phyloP scores from a whole-genome alignment of 306 rosid genomes.

The Crataegus laevigata region DNA sequence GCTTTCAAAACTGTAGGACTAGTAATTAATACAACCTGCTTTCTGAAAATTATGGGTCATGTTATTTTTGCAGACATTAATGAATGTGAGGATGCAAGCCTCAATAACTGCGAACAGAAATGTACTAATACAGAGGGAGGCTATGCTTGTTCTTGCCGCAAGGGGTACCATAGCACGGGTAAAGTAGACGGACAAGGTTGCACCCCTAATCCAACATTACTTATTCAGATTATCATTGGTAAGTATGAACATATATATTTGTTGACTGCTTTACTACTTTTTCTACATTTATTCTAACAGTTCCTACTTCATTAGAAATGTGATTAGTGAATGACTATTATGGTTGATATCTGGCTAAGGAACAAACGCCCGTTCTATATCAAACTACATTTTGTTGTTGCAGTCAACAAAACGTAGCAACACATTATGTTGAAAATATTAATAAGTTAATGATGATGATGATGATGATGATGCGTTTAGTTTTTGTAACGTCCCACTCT shows the following conservation, averaged over 20 bases:
- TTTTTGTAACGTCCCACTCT: too few relatives aligned
- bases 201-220: background rate
- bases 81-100: background rate
- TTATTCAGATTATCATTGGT: background rate
- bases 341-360: too few relatives aligned
- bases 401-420: too few relatives aligned
- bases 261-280: too few relatives aligned
- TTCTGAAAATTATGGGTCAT: background rate
- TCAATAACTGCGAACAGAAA: background rate
- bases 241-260: background rate
- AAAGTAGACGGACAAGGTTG: background rate
- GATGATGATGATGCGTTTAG: too few relatives aligned
- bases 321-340: too few relatives aligned
- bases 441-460: too few relatives aligned
- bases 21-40: background rate
- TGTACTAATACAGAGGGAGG: slow-evolving; percentile 3
- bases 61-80: slow-evolving; percentile 2
- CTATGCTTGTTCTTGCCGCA: background rate
- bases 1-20: background rate
- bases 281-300: too few relatives aligned
- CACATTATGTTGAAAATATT: too few relatives aligned
- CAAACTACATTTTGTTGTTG: too few relatives aligned
- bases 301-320: too few relatives aligned
- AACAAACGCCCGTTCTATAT: too few relatives aligned
- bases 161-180: background rate